These are phyloP conservation scores for Pulveroboletus ravenelii DNA, from an alignment of 768 basidiomycete species.

Conservation along the genomic window DNA sequence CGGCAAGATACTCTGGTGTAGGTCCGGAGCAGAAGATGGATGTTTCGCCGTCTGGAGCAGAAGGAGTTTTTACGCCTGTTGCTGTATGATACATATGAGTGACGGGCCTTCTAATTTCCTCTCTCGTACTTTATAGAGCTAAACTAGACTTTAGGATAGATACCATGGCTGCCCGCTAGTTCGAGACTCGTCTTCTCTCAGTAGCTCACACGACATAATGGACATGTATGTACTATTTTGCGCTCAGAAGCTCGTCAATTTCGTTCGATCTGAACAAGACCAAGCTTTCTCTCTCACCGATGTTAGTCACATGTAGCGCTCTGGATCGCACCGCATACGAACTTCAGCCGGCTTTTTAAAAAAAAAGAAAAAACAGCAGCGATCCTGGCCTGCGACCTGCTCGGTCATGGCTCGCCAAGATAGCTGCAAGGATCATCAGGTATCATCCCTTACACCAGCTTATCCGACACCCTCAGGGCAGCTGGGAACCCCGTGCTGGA, in stretches of 20 bases:
- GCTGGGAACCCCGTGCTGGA: too few species aligned
- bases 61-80: constrained; percentile 23
- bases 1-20: constrained; percentile 21
- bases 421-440: too few species aligned
- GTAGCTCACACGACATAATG: constrained; percentile 1
- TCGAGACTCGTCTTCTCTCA: background rate
- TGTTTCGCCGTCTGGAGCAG: constrained; percentile 8
- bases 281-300: too few species aligned
- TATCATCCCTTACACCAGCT: too few species aligned
- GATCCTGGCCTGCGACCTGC: too few species aligned
- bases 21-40: constrained; percentile 27
- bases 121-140: constrained; percentile 5
- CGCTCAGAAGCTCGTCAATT: constrained; percentile 22
- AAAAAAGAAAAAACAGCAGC: too few species aligned
- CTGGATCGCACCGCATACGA: too few species aligned
- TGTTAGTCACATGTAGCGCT: too few species aligned
- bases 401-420: too few species aligned
- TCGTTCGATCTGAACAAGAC: constrained; percentile 6
- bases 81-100: constrained; percentile 21
- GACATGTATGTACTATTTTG: constrained; percentile 21
- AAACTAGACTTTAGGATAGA: constrained; percentile 10
- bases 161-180: constrained; percentile 11
- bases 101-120: constrained; percentile 16
- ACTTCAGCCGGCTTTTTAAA: too few species aligned
- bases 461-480: too few species aligned